Evolutionary conservation across 2,329 filamentous ascomycete species (phyloP).

Genomic region (Hypoxylon sp.): DNA sequence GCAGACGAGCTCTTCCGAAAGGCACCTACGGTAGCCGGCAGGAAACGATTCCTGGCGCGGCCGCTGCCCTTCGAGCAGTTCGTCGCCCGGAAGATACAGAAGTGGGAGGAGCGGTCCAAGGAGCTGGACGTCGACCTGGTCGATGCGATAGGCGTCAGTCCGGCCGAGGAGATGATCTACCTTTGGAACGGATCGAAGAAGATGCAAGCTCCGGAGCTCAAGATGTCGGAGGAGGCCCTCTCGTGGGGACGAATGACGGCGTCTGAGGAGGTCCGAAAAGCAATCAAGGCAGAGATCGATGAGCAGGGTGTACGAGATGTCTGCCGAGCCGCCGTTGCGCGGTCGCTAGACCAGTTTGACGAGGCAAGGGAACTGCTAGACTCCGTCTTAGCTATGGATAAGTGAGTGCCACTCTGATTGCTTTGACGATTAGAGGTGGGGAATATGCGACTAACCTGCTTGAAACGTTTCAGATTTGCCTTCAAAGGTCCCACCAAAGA

Average conservation of each 20-base stretch:
- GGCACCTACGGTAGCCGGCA: conserved; percentile 77
- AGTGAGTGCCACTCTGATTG: conserved; percentile 53
- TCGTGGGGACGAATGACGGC: conserved; percentile 69
- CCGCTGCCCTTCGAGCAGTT: conserved; percentile 92
- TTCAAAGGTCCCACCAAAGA: conserved; percentile 71
- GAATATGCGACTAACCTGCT: conserved; percentile 20
- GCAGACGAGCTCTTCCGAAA: conserved; percentile 76
- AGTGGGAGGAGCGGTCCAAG: conserved; percentile 84
- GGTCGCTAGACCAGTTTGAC: conserved; percentile 67
- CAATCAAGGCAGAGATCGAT: conserved; percentile 62
- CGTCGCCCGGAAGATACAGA: conserved; percentile 80
- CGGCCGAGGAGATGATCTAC: conserved; percentile 89
- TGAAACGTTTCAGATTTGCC: conserved; percentile 48
- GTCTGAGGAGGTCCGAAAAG: conserved; percentile 49
- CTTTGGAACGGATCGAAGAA: conserved; percentile 91
- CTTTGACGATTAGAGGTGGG: not conserved
- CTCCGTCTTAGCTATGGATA: conserved; percentile 71
- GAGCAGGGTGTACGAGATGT: conserved; percentile 72
- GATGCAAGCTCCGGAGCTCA: conserved; percentile 72
- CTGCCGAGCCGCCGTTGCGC: conserved; percentile 69
- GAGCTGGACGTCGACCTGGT: conserved; percentile 71
- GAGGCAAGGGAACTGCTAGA: conserved; percentile 73
- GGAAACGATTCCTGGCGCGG: conserved; percentile 88
- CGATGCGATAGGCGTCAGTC: conserved; percentile 82
- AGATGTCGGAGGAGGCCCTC: conserved; percentile 68